These are phyloP conservation scores for Thraustochytrium sp. DNA, from an alignment of 352 stramenopile genomes.

Conservation along the genomic window DNA sequence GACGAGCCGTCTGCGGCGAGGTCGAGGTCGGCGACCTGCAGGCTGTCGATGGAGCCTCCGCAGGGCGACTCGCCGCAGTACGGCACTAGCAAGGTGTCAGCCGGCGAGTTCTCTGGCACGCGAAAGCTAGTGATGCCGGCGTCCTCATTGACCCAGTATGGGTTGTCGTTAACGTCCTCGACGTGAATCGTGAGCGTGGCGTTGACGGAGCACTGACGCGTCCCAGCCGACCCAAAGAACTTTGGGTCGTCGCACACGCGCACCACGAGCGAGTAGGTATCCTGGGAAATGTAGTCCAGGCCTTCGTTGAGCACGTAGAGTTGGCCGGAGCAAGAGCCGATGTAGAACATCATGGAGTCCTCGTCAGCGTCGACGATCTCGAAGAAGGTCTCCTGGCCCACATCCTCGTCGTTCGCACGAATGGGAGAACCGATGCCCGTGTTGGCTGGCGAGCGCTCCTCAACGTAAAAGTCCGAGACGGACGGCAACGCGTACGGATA, in stretches of 20 bases:
- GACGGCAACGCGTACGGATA: constrained; percentile 24
- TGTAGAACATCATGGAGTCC: constrained; percentile 13
- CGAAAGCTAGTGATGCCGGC: constrained; percentile 16
- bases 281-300: constrained; percentile 15
- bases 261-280: background rate
- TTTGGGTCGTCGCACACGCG: constrained; percentile 14
- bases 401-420: constrained; percentile 39
- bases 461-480: constrained; percentile 3
- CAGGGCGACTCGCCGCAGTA: background rate
- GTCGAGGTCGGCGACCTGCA: constrained; percentile 25
- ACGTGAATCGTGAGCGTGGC: constrained; percentile 36
- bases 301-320: constrained; percentile 3
- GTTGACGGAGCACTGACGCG: background rate
- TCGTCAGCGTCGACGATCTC: constrained; percentile 18
- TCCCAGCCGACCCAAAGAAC: background rate
- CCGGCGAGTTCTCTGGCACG: constrained; percentile 33
- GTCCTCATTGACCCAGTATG: background rate
- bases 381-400: constrained; percentile 39
- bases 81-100: background rate
- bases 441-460: constrained; percentile 18
- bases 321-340: constrained; percentile 43
- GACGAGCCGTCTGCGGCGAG: background rate
- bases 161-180: constrained; percentile 7
- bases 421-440: constrained; percentile 24
- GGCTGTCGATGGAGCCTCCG: background rate